These are phyloP conservation scores for Lachnellula occidentalis DNA, from an alignment of 2,329 filamentous ascomycete genomes.

Conservation along the genomic window DNA sequence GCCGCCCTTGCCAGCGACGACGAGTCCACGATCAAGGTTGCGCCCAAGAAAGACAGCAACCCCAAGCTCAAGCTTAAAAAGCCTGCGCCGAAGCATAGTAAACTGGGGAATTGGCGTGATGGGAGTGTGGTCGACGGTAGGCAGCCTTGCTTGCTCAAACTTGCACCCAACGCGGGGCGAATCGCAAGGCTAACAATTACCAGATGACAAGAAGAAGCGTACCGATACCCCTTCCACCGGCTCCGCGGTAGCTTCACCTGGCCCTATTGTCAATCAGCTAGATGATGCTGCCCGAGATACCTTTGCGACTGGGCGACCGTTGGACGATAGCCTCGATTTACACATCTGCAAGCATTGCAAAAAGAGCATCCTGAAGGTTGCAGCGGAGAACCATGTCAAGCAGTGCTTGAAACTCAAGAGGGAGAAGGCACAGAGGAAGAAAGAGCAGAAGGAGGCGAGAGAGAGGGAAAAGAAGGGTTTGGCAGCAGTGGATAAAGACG, in stretches of 20 bases:
- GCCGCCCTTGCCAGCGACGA: constrained; percentile 37
- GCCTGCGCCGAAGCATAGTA: constrained; percentile 53
- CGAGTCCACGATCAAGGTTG: constrained; percentile 57
- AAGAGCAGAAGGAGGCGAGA: constrained; percentile 31
- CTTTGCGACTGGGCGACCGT: constrained; percentile 74
- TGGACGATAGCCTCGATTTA: constrained; percentile 73
- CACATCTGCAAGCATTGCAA: constrained; percentile 93
- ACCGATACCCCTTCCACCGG: constrained; percentile 37
- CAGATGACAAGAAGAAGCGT: constrained; percentile 52
- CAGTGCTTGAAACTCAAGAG: constrained; percentile 66
- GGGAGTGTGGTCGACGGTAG: constrained; percentile 58
- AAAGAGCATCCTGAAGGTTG: constrained; percentile 72
- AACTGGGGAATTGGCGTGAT: constrained; percentile 68
- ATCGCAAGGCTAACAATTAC: constrained; percentile 7
- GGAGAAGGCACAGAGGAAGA: constrained; percentile 31
- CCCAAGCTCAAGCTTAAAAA: constrained; percentile 57
- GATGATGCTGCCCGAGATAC: constrained; percentile 72
- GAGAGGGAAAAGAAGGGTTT: constrained; percentile 40
- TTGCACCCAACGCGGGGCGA: neutral
- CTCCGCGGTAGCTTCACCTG: constrained; percentile 41
- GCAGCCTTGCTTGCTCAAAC: constrained; percentile 14
- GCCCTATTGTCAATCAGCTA: constrained; percentile 59
- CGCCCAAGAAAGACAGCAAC: constrained; percentile 37
- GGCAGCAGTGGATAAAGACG: constrained; percentile 29
- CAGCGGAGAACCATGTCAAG: constrained; percentile 73